Evolutionary conservation across 768 basidiomycete species (phyloP), one percentile per base, ranked within the genome.

Genomic region (Auricularia heimuer): DNA sequence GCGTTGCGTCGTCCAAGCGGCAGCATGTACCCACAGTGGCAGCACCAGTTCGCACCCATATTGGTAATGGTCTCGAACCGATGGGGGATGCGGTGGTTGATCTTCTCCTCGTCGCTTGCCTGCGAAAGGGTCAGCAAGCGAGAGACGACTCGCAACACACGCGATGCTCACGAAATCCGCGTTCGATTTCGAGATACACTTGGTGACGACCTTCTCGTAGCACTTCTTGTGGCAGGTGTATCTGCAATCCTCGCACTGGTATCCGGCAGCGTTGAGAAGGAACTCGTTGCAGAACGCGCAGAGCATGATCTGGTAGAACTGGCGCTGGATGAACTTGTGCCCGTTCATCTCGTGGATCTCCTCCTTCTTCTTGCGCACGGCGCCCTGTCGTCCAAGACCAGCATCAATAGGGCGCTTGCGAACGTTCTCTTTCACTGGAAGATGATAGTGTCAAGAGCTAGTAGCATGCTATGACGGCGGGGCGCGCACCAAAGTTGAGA

Each of bases 311-410:
- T 98, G 95, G 75, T 97, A 98, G 80, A 99, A 99, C 76, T 98
- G 97, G 58, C 88, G 85, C 71, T 94, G 92, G 58, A 99, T 84
- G 73, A 99, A 99, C 76, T 97, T 93, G 80, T 99, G 97, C 11
- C 97, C 97, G 73, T 98, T 98, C 93, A 98, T 98, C 77, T 98
- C 95, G 78, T 95, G 94, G 3, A 98, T 89, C 79, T 98, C 96
- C 69, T 87, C 96, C 77, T 98, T 98, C 71, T 95, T 91, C 78
- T 97, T 98, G 73, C 95, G 89, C 69, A 99, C 87, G 66, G 97
- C 97, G 64, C 96, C 97, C 78, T 98, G 96, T 74, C 97, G 94
- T 62, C 96, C 97, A 47, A 99, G 85, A 65, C 94, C 94, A 3
- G 85, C 90, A 71, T 99, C 97, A 66, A 95, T 74, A n/a, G 95